Evolutionary conservation across 305 asterid genomes (phyloP).

Genomic region (Fraxinus sp.): DNA sequence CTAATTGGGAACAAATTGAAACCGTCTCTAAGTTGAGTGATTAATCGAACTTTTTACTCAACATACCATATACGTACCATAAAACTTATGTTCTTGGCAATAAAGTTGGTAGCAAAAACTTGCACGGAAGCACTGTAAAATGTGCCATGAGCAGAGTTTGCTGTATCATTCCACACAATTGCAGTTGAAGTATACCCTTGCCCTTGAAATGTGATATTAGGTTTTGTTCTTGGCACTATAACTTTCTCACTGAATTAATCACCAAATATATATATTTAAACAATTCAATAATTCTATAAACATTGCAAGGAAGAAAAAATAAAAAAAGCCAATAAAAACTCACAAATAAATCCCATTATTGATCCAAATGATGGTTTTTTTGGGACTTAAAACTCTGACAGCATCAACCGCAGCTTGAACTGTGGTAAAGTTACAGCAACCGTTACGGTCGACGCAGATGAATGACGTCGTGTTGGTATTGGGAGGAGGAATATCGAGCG

Average conservation of each 20-base stretch:
- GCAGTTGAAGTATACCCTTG: constrained; percentile 84
- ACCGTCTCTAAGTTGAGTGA: neutral
- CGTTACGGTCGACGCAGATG: constrained; percentile 69
- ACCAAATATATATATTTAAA: neutral
- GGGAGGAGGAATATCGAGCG: constrained; percentile 59
- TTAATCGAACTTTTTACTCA: neutral
- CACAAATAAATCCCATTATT: constrained; percentile 76
- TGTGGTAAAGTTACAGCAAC: constrained; percentile 86
- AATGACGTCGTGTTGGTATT: constrained; percentile 54
- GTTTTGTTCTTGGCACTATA: constrained; percentile 57
- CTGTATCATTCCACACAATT: constrained; percentile 84
- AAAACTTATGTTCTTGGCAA: constrained; percentile 80
- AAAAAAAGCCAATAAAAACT: constrained; percentile 22
- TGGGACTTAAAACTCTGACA: constrained; percentile 46
- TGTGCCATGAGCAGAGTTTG: constrained; percentile 78
- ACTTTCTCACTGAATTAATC: constrained; percentile 64
- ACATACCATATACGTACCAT: constrained; percentile 45
- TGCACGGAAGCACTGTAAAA: constrained; percentile 82
- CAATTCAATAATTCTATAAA: neutral
- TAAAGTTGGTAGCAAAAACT: constrained; percentile 70
- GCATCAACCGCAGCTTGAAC: constrained; percentile 89
- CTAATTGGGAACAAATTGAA: neutral
- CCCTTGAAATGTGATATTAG: constrained; percentile 87
- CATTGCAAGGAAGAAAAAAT: neutral
- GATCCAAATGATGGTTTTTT: constrained; percentile 74